A percentile compares a stretch with the other conserved stretches of the same genome.
phyloP scores from a whole-genome alignment of 495 filamentous ascomycete species.

The Friedmanniomyces endolithicus region DNA sequence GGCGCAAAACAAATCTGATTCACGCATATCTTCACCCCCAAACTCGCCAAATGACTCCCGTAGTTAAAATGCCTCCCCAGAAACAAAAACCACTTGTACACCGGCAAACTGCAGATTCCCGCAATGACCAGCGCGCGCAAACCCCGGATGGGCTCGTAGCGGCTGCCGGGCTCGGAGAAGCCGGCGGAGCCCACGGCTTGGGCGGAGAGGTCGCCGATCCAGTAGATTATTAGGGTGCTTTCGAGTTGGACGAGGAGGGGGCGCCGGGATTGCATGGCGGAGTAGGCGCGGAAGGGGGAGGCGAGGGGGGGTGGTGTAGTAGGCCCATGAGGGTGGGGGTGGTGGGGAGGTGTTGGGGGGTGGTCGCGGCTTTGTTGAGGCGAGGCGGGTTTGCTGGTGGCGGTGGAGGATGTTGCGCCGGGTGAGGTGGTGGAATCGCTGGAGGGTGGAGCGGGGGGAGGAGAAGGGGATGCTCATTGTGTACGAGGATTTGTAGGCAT shows the following conservation, averaged over 20 bases:
- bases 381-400: slow-evolving; percentile 5
- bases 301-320: slow-evolving; percentile 22
- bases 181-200: slow-evolving; percentile 34
- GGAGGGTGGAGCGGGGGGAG: slow-evolving; percentile 1
- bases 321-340: slow-evolving; percentile 19
- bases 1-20: slow-evolving; percentile 79
- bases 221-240: slow-evolving; percentile 64
- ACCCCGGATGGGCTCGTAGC: slow-evolving; percentile 59
- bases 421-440: slow-evolving; percentile 9
- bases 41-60: slow-evolving; percentile 51
- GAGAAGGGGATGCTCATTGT: slow-evolving; percentile 11
- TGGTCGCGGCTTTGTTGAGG: neutral
- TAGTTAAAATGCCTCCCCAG: slow-evolving; percentile 74
- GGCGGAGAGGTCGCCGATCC: slow-evolving; percentile 67
- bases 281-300: slow-evolving; percentile 52
- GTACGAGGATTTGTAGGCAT: neutral
- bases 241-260: slow-evolving; percentile 69
- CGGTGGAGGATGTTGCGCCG: slow-evolving; percentile 10
- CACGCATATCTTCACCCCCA: slow-evolving; percentile 62
- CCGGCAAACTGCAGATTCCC: slow-evolving; percentile 55
- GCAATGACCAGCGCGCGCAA: slow-evolving; percentile 62
- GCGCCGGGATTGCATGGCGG: slow-evolving; percentile 50
- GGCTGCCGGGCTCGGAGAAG: slow-evolving; percentile 18
- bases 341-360: slow-evolving; percentile 24
- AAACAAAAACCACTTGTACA: slow-evolving; percentile 77